Base-by-base conservation (phyloP, 1,284 basidiomycete species). In the Leccinum discolor region DNA sequence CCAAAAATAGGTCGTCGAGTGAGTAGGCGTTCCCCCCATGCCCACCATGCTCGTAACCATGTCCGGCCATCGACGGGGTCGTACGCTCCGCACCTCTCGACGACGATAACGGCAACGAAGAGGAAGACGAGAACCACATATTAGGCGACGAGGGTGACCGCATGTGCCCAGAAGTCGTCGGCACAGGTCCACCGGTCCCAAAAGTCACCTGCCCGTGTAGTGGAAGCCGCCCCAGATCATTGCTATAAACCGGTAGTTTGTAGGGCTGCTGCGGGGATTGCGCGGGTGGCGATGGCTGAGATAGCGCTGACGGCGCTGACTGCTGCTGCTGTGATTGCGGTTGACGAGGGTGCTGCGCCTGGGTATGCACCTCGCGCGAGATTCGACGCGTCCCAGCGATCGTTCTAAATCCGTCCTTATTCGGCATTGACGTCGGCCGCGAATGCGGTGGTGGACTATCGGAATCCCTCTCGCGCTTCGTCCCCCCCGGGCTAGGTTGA, bases 381-480 rank as follows among this genome's bases (percentile, higher is more conserved):
- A 79, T 66, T 4, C 78, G 79, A 59, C 76, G 73, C 10, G 73
- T 67, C 40, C 80, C 78, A 1, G 80, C 78, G 29, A 81, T 76
- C 26, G 70, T 64, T 52, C 79, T 73, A 6, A 69, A 65, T 42
- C 56, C 59, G 5, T 72, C 72, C 16, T 67, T 65, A 35, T 29
- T 18, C 14, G 59, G 58, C 14, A 56, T 60, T 1, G 62, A 61
- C 6, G 59, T 21, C 1, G 67, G 52, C 5, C 61, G 71, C 26
- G 63, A 29, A 35, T 54, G 2, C 11, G 47, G 60, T 3, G 62
- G 59, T 14, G 71, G 64, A 35, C 80, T 83, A 65, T 88, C 86
- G 2, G 82, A 77, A 64, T 87, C 87, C 35, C 88, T 81, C 42
- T 87, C 87, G 16, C 89, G 86, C 68, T 91, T 91, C 68, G 86